Conservation (phyloP, 768 basidiomycete genomes). For the Auriscalpium orientale region DNA sequence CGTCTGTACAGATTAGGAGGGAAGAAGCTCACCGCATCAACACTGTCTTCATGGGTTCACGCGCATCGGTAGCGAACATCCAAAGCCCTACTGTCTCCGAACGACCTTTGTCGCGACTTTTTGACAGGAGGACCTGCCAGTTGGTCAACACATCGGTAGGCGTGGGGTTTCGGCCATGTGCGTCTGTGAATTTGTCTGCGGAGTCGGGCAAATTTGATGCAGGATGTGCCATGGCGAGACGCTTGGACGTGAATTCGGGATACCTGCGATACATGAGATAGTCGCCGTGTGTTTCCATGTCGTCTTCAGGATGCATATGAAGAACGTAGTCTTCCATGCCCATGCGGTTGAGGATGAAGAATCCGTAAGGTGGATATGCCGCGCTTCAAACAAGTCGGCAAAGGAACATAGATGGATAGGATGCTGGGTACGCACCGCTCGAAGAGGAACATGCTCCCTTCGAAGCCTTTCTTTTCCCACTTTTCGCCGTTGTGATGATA, state of each 20-base stretch:
- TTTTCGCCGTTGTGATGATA: conserved; percentile 67
- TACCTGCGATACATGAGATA: conserved; percentile 72
- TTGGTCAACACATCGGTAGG: conserved; percentile 32
- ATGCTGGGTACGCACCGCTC: conserved; percentile 51
- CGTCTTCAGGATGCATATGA: conserved; percentile 72
- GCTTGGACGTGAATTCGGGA: conserved; percentile 51
- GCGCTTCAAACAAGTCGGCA: conserved; percentile 36
- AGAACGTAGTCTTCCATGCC: conserved; percentile 75
- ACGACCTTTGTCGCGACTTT: conserved; percentile 46
- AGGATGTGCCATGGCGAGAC: conserved; percentile 23
- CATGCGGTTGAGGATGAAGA: conserved; percentile 78
- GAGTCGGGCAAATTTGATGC: conserved; percentile 13
- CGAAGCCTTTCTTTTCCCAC: conserved; percentile 79
- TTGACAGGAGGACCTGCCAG: conserved; percentile 34
- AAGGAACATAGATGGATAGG: not conserved
- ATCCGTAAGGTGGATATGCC: conserved; percentile 75
- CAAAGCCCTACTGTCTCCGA: conserved; percentile 62
- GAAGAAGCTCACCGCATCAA: conserved; percentile 47
- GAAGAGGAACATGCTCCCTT: conserved; percentile 87
- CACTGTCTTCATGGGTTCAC: conserved; percentile 67
- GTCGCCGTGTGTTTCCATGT: conserved; percentile 50
- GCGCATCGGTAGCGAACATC: conserved; percentile 62
- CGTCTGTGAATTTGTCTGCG: conserved; percentile 17
- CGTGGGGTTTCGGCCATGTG: conserved; percentile 10
- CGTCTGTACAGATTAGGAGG: not conserved